A percentile compares a stretch with the other conserved stretches of the same genome.
These are phyloP conservation scores for Tetrahymena malaccensis DNA, from an alignment of 73 alveolate species.

Conservation along the genomic window DNA sequence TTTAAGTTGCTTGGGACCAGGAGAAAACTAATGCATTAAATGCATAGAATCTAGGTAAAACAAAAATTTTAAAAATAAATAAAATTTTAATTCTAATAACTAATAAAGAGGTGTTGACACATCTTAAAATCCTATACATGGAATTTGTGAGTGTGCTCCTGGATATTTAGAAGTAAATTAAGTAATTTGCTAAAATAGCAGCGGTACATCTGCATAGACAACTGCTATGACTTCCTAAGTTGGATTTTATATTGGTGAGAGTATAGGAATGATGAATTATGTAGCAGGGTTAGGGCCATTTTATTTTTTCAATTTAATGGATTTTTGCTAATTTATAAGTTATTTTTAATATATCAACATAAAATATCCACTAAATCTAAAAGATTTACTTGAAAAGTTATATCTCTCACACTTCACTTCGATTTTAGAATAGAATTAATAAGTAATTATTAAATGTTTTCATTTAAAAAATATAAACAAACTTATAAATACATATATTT, in stretches of 20 bases:
- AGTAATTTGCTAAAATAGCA: not conserved
- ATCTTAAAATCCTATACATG: not conserved
- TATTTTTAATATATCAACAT: not conserved
- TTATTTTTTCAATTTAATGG: not conserved
- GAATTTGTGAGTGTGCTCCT: not conserved
- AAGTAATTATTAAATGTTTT: not conserved
- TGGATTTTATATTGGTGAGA: not conserved
- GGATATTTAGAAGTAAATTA: not conserved
- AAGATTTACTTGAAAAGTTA: not conserved
- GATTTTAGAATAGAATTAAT: not conserved
- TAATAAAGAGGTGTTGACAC: not conserved
- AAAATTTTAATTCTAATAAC: not conserved
- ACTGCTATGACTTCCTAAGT: not conserved
- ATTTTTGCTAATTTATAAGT: not conserved
- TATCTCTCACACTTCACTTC: not conserved
- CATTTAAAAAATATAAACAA: not conserved
- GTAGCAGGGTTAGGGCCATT: not conserved
- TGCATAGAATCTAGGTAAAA: not conserved
- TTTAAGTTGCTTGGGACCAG: not conserved
- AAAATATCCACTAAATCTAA: not conserved
- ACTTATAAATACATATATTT: too few relatives aligned
- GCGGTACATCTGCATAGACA: not conserved
- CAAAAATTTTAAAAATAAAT: not conserved
- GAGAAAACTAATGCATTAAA: not conserved
- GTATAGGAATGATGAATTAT: not conserved